Conservation (phyloP, 805 yeast genomes). For the Candida pseudofarinosa region DNA sequence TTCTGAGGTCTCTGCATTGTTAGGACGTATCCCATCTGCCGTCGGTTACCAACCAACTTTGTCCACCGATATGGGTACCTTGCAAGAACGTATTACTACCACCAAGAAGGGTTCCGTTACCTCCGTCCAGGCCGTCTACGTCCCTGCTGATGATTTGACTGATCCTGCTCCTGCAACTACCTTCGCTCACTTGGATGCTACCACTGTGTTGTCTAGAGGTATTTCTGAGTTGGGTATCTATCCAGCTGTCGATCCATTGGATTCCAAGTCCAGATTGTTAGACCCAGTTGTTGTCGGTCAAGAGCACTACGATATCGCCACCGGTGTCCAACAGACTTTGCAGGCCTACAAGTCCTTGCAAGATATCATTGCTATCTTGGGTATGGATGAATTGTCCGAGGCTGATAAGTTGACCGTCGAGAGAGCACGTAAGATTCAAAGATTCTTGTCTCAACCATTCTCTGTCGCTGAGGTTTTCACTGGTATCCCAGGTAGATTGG, state of each 20-base stretch:
- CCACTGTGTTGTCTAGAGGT: conserved; percentile 99
- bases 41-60: conserved; percentile 99
- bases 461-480: conserved; percentile 99
- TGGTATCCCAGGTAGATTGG: conserved; percentile 98
- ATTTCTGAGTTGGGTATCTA: conserved; percentile 99
- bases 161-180: conserved; percentile 99
- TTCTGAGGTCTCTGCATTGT: conserved; percentile 99
- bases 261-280: conserved; percentile 97
- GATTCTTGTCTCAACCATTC: conserved; percentile 99
- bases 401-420: conserved; percentile 98
- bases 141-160: conserved; percentile 99
- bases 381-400: conserved; percentile 99
- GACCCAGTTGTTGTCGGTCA: conserved; percentile 97
- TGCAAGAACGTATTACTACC: conserved; percentile 99
- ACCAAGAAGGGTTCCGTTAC: conserved; percentile 99
- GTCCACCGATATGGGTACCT: conserved; percentile 99
- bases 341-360: conserved; percentile 99
- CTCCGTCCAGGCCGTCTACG: conserved; percentile 99
- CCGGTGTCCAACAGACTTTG: conserved; percentile 94
- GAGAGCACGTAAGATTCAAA: conserved; percentile 99
- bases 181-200: conserved; percentile 99
- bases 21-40: conserved; percentile 99
- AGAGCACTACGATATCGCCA: conserved; percentile 96
- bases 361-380: conserved; percentile 99
- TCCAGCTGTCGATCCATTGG: conserved; percentile 99